phyloP scores from a whole-genome alignment of 1,284 basidiomycete species.

The Psilocybe mexicana region DNA sequence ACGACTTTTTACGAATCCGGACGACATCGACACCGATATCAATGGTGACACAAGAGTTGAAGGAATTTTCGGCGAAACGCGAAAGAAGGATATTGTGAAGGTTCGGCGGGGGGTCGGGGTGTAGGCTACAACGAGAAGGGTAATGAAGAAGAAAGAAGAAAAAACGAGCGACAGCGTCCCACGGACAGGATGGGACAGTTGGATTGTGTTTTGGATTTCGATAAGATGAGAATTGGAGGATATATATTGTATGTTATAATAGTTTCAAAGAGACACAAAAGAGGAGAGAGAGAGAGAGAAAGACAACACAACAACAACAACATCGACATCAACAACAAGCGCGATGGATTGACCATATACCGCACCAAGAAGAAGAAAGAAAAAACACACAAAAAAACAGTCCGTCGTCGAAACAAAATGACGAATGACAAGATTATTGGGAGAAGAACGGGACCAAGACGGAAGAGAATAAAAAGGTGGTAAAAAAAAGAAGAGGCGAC shows the following conservation, averaged over 20 bases:
- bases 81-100: too few relatives aligned
- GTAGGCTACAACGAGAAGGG: too few relatives aligned
- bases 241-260: not conserved
- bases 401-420: not conserved
- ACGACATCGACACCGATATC: conserved; percentile 29
- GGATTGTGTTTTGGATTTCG: not conserved
- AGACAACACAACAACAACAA: too few relatives aligned
- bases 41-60: conserved; percentile 5
- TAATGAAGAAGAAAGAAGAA: conserved; percentile 14
- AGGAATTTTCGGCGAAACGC: conserved; percentile 13
- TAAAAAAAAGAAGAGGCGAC: not conserved
- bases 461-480: not conserved
- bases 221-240: not conserved
- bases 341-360: conserved; percentile 15
- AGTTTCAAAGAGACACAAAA: not conserved
- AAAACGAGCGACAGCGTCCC: conserved; percentile 25
- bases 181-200: conserved; percentile 16
- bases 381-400: not conserved
- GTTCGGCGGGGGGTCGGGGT: too few relatives aligned
- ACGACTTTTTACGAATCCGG: conserved; percentile 17
- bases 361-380: not conserved
- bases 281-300: not conserved
- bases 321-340: conserved; percentile 1
- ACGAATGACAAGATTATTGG: not conserved
- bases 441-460: not conserved